Percentiles rank a stretch among this genome's conserved stretches.
Evolutionary conservation across 1,139 yeast species (phyloP).

Genomic region (Diutina sp.): DNA sequence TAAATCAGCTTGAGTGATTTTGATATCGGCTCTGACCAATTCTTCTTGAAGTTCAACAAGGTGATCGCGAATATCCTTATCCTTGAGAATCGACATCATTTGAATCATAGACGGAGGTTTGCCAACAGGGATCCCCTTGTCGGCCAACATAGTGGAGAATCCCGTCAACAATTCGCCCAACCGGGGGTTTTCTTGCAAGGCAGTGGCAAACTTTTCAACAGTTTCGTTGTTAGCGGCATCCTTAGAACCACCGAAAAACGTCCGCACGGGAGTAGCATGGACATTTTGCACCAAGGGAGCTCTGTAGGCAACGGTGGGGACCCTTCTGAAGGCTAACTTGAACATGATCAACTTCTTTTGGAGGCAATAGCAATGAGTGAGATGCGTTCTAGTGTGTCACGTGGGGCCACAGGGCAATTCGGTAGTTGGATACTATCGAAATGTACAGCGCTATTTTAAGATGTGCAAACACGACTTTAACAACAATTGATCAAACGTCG

Average conservation of each 20-base stretch:
- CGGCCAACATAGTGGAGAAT: neutral
- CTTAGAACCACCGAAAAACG: neutral
- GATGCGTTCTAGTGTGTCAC: neutral
- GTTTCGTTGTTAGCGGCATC: neutral
- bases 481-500: too few species aligned
- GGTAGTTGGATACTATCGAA: neutral
- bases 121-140: neutral
- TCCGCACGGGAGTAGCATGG: neutral
- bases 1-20: neutral
- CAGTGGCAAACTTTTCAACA: neutral
- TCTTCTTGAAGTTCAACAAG: neutral
- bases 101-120: neutral
- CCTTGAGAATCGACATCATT: neutral
- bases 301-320: neutral
- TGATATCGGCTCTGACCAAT: neutral
- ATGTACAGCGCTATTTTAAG: too few species aligned
- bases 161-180: neutral
- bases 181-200: constrained; percentile 1
- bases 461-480: too few species aligned
- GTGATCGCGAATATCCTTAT: neutral
- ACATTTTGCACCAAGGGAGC: neutral
- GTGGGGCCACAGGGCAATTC: neutral
- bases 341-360: neutral
- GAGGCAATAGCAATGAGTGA: neutral
- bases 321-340: neutral